Evolutionary conservation across 2,329 filamentous ascomycete species (phyloP).

Genomic region (Lasiodiplodia hormozganensis): DNA sequence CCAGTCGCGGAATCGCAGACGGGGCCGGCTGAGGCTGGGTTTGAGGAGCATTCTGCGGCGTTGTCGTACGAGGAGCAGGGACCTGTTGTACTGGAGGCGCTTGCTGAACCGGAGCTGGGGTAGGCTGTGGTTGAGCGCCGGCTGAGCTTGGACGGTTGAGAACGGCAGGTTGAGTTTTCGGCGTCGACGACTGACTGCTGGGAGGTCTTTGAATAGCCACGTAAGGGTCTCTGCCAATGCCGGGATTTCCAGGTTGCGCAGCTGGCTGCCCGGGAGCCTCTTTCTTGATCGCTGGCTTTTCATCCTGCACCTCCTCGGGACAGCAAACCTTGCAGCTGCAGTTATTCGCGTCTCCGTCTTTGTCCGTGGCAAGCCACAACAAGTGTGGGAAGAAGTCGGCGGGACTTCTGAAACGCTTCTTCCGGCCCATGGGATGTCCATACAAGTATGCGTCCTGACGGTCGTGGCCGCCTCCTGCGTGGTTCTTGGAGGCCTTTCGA

Average conservation of each 20-base stretch:
- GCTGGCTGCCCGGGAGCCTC: conserved; percentile 35
- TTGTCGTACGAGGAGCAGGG: not conserved
- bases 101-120: not conserved
- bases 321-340: conserved; percentile 65
- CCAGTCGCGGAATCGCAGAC: conserved; percentile 34
- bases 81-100: not conserved
- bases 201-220: conserved; percentile 6
- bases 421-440: conserved; percentile 63
- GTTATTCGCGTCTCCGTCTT: conserved; percentile 60
- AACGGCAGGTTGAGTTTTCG: conserved; percentile 14
- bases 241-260: not conserved
- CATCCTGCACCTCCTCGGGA: conserved; percentile 58
- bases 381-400: conserved; percentile 67
- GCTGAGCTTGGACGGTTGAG: not conserved
- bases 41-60: conserved; percentile 5
- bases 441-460: conserved; percentile 67
- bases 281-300: conserved; percentile 40
- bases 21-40: not conserved
- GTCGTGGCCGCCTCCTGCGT: conserved; percentile 59
- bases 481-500: conserved; percentile 56
- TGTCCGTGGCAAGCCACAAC: conserved; percentile 63
- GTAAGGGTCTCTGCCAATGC: conserved; percentile 1
- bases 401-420: conserved; percentile 65
- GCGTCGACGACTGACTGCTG: conserved; percentile 29
- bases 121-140: not conserved